These are phyloP conservation scores for Daldinia sp. DNA, from an alignment of 2,329 filamentous ascomycete species.

Conservation along the genomic window DNA sequence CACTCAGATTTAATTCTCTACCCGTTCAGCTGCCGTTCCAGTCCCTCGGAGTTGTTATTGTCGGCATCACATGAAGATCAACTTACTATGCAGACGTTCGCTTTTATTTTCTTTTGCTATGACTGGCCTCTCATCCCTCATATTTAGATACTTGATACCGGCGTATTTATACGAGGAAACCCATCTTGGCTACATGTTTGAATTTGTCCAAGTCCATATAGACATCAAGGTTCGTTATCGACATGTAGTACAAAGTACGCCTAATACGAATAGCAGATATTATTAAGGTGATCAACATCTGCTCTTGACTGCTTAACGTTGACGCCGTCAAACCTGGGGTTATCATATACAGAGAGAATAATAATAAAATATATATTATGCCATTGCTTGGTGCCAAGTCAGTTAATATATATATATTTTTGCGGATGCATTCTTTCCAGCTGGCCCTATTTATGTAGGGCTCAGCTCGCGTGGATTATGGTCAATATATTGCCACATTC, in stretches of 20 bases:
- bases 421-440: conserved; percentile 19
- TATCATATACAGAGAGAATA: conserved; percentile 12
- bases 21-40: no score
- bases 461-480: not conserved
- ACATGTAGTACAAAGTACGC: no score
- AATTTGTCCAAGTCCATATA: no score
- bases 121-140: no score
- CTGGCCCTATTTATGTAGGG: not conserved
- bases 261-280: not conserved
- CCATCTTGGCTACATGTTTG: no score
- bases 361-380: not conserved
- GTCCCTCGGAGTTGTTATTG: not conserved
- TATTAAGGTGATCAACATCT: not conserved
- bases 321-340: not conserved
- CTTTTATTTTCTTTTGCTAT: not conserved
- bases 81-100: not conserved
- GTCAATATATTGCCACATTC: not conserved
- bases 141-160: not conserved
- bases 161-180: not conserved
- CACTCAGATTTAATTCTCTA: not conserved
- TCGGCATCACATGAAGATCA: conserved; percentile 2
- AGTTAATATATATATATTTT: not conserved
- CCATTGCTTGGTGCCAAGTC: conserved; percentile 4
- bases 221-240: no score
- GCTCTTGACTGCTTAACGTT: not conserved